Base-by-base conservation (phyloP, 1,284 basidiomycete species). In the Phylloboletellus chloephorus region DNA sequence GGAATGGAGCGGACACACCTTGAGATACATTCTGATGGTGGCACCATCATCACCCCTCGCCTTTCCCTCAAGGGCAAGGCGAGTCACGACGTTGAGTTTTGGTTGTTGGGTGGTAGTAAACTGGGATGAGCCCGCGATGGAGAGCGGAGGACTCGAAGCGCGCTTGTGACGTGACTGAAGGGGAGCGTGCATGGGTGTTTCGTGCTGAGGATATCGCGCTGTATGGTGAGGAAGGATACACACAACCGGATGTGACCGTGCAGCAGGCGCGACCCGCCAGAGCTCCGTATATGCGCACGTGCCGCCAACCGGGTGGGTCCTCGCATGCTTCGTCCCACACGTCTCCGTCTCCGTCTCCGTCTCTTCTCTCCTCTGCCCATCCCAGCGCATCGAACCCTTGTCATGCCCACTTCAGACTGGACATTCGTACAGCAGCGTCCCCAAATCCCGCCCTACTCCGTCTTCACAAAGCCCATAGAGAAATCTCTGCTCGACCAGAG, bases 401-500 rank as follows among this genome's bases (percentile, higher is more conserved):
- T 48, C 31, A 61, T 61, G 58, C 21, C 43, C 5, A 2, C 46
- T 16, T 35, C 46, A 38, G 48, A 61, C 12, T 61, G 58, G 58
- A 23, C 9, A 7, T 15, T 5, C 8, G 8, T 57, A 5, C 46
- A 56, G 13, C 44, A 34, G 12, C 60, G 23, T 15, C 60, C 34
- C 49, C 52, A 30, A 33, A 48, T 25, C 41, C 72, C 72, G 1
- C 58, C 68, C 1, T 78, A 73, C 54, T 68, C 58, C 5, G 64
- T 86, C 41, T 87, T 79, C 66, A 73, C 72, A 20, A 78, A 76
- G 46, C 70, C 79, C 3, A 78, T 94, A 36, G 75, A 84, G 52
- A 84, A 85, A 63, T 83, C 89, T 1, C 72, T 73, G 31, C 80
- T 82, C 52, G 89, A 92, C 58, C 79, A 86, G 52, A 69, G 88